Evolutionary conservation across 192 early-diverging fungal species (phyloP), one percentile per base, ranked within the genome.

Genomic region (Entophlyctis helioformis): DNA sequence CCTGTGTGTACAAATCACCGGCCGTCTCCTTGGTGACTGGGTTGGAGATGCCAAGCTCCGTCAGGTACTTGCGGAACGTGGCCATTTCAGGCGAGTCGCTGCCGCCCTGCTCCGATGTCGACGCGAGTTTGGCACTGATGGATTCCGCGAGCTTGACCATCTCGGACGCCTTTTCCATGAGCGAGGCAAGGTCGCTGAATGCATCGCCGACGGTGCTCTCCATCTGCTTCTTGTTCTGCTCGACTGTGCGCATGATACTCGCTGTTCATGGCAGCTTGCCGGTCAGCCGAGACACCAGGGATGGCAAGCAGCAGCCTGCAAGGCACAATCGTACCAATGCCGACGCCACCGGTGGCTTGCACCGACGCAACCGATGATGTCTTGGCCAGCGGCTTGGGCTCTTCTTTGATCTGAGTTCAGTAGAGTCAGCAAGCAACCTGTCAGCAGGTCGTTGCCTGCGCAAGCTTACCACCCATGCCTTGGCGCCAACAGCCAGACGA

Each of bases 11-110:
- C 31, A 82, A 65, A 5, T 84, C 80, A 8, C 94, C 94, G 1
- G 90, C 83, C 12, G 86, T 71, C 63, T 89, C 83, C 38, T 82
- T 83, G 19, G 95, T 98, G 2, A 95, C 88, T 18, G 91, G 91
- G 42, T 74, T 85, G 15, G 81, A 63, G 11, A 98, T 89, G 28
- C 95, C 95, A 38, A 98, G 76, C 44, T 89, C 84, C 16, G 86
- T 55, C 23, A 95, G 60, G 50, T 88, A 86, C 12, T 62, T 74
- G 25, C 66, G 69, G 36, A 86, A 80, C 1, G 68, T 64, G 1
- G 36, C 40, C 40, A 58, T 47, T 25, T 71, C 64, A 11, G 63
- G 54, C 1, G 65, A 53, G 13, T 81, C 77, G 21, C 57, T 56
- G 16, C 59, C 48, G 5, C 20, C 51, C 18, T 29, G 43, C 3